Base-by-base conservation (phyloP, 768 basidiomycete species). In the Auricularia sp. region DNA sequence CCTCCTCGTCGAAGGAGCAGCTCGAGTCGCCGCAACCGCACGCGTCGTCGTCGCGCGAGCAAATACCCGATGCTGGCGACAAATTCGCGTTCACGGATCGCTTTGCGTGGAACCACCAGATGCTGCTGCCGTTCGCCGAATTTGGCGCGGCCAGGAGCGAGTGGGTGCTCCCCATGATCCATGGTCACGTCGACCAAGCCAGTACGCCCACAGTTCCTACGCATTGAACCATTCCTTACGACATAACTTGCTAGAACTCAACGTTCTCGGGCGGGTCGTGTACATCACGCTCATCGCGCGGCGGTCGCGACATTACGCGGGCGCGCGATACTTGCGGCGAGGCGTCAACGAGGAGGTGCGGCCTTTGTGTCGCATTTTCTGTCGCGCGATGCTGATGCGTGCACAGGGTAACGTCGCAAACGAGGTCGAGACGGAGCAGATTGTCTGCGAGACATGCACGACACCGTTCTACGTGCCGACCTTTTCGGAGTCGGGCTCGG, bases 351-450 rank as follows among this genome's bases (percentile, higher is more conserved):
- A 94, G 67, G 86, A 96, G 80, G 94, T 93, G 59, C 34, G 75
- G 11, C 8, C 3, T 8, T 13, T 29, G n/a, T 21, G 18, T 35
- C 7, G 3, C 34, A 3, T 21, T 11, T 0, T 36, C 3, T 37
- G 11, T 3, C 29, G 42, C 37, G 7, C n/a, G 33, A 29, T 42
- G 36, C 45, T n/a, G 51, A 16, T 21, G 18, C 62, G 5, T 11
- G n/a, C 21, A 11, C 67, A 97, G 94, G 97, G 97, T 3, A 93
- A 95, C 72, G 96, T 98, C 10, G 96, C 96, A 2, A 99, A 99
- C 72, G 97, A 98, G 74, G 97, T 99, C 1, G 97, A 99, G 76
- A 97, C 94, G 0, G 97, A 99, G 73, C 97, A 99, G 71, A 96
- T 99, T 62, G 92, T 96, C 0, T 90, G 88, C 7, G 94, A 96